These are phyloP conservation scores for Fusarium staphyleae DNA, from an alignment of 2,329 filamentous ascomycete species.

Conservation along the genomic window DNA sequence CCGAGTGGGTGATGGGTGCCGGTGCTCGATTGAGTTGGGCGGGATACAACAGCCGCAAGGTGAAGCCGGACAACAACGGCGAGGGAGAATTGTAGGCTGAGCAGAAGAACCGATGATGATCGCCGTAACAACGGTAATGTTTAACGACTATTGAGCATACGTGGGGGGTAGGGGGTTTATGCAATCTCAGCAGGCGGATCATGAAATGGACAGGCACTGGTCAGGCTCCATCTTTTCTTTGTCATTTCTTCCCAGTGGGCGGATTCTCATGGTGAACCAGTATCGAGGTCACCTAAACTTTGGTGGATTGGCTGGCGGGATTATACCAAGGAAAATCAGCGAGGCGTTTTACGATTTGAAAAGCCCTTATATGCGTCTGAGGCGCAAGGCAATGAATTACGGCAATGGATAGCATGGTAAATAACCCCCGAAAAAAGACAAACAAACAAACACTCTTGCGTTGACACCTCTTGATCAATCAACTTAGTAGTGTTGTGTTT, in stretches of 20 bases:
- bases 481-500: too few species aligned
- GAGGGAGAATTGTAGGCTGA: conserved; percentile 6
- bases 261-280: conserved; percentile 7
- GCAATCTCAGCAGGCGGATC: conserved; percentile 26
- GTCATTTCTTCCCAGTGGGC: conserved; percentile 8
- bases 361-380: conserved; percentile 16
- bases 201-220: conserved; percentile 23
- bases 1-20: conserved; percentile 65
- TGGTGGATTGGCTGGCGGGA: conserved; percentile 11
- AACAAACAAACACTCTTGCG: conserved; percentile 2
- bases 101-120: conserved; percentile 13
- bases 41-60: conserved; percentile 54
- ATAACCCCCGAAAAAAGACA: conserved; percentile 11
- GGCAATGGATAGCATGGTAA: conserved; percentile 14
- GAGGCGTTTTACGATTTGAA: conserved; percentile 33
- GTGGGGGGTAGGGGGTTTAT: conserved; percentile 8
- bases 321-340: conserved; percentile 34
- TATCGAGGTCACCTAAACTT: conserved; percentile 1
- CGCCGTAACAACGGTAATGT: conserved; percentile 3
- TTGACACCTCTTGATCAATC: too few species aligned
- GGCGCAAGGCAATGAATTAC: conserved; percentile 21
- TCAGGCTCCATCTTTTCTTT: conserved; percentile 20
- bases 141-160: conserved; percentile 26
- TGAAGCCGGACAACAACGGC: conserved; percentile 20
- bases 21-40: conserved; percentile 58